These are phyloP conservation scores for Calamus simplicifolius DNA, from an alignment of 176 grass and related monocot species.

Conservation along the genomic window DNA sequence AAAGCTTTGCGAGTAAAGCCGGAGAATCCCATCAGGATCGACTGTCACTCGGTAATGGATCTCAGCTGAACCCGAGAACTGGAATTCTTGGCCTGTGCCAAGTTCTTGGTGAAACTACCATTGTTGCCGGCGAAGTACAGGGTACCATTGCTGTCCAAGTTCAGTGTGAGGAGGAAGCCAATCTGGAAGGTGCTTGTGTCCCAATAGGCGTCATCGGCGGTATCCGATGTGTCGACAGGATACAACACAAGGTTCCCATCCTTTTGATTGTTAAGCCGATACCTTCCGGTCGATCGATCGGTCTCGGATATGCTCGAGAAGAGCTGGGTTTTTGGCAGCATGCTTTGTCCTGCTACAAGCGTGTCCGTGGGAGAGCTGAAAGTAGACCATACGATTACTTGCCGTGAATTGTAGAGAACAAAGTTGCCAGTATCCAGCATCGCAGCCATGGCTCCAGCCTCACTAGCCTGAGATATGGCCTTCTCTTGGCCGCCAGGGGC, in stretches of 20 bases:
- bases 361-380: constrained; percentile 34
- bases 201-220: constrained; percentile 20
- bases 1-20: too few species aligned
- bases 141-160: too few species aligned
- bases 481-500: constrained; percentile 22
- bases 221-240: constrained; percentile 15
- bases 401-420: constrained; percentile 12
- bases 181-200: constrained; percentile 26
- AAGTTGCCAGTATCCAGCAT: constrained; percentile 34
- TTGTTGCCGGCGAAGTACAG: too few species aligned
- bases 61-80: too few species aligned
- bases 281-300: constrained; percentile 23
- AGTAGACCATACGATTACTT: constrained; percentile 22
- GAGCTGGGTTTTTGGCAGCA: constrained; percentile 7
- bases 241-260: constrained; percentile 33
- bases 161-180: constrained; percentile 23
- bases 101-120: too few species aligned
- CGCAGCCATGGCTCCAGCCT: constrained; percentile 10
- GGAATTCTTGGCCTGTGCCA: too few species aligned
- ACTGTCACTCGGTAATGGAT: too few species aligned
- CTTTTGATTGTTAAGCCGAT: constrained; percentile 12
- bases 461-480: constrained; percentile 9
- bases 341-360: constrained; percentile 33
- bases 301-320: constrained; percentile 26
- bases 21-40: too few species aligned